Base-by-base conservation (phyloP, 2,329 filamentous ascomycete species). In the Trichoderma gracile region DNA sequence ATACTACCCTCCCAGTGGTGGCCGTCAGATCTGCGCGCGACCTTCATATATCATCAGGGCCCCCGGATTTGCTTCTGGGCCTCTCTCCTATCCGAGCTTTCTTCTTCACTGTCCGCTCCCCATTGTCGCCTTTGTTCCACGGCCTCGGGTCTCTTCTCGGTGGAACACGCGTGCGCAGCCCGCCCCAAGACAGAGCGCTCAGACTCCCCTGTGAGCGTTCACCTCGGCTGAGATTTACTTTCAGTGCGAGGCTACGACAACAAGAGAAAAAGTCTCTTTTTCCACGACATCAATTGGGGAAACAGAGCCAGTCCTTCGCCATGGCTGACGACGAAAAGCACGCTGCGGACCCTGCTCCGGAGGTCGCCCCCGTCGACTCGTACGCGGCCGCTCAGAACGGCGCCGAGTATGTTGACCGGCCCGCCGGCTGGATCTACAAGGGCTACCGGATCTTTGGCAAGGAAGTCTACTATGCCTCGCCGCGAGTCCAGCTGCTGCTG, bases 391-490 rank as follows among this genome's bases (percentile, higher is more conserved):
- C 69, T 43, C 69, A 72, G 59, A 46, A 63, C 38, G 17, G 43
- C 54, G 15, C 38, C 21, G 25, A 49, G 23, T 62, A 52, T 55
- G 61, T 60, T 21, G 63, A 68, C 40, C 81, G 80, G 33, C 83
- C 84, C 2, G 47, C 68, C 3, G 83, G 84, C 67, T 92, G 89
- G 89, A 88, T 87, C 78, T 92, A 93, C 81, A 86, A 84, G 72
- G 79, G 81, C 55, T 72, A 86, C 71, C 82, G 79, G 64, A 65
- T 92, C 64, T 82, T 83, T 19, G 78, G 79, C 56, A 77, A 77
- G 65, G 81, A 82, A 68, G 66, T 89, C 8, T 91, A 87, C 82
- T 93, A 89, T 74, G 90, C 90, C 23, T 91, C 89, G 64, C 90
- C 90, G 14, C 85, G 87, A 71, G 77, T 87, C 54, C 90, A 93